These are phyloP conservation scores for Cyclotella sp. DNA, from an alignment of 108 stramenopile genomes.

Conservation along the genomic window DNA sequence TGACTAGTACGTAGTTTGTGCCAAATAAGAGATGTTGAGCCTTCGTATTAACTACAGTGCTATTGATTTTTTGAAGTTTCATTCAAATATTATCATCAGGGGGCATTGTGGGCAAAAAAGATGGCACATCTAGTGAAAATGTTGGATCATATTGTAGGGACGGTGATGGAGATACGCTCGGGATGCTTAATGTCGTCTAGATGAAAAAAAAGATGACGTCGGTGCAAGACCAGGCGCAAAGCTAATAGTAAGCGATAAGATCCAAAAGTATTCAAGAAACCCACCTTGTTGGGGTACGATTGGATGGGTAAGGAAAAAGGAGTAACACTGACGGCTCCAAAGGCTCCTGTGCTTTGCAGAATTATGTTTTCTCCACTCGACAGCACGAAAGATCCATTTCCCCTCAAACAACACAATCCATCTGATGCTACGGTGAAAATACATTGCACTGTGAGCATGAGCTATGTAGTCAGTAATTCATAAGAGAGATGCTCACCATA, in stretches of 20 bases:
- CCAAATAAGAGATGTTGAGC: neutral
- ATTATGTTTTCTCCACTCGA: constrained; percentile 32
- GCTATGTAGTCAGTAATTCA: neutral
- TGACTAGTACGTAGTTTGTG: neutral
- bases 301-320: constrained; percentile 34
- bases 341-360: constrained; percentile 24
- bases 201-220: neutral
- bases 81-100: neutral
- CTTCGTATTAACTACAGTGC: neutral
- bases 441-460: neutral
- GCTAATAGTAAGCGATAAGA: no score
- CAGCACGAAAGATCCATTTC: constrained; percentile 31
- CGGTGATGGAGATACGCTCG: neutral
- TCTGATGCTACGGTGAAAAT: constrained; percentile 1
- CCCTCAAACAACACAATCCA: constrained; percentile 36
- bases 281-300: neutral
- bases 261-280: neutral
- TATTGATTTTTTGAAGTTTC: neutral
- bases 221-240: neutral
- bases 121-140: neutral
- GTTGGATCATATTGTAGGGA: neutral
- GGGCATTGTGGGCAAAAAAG: neutral
- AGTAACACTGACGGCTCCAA: constrained; percentile 32
- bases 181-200: neutral
- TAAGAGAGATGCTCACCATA: constrained; percentile 12